Evolutionary conservation across 805 yeast genomes (phyloP).

Genomic region (Vanderwaltozyma yarrowii): DNA sequence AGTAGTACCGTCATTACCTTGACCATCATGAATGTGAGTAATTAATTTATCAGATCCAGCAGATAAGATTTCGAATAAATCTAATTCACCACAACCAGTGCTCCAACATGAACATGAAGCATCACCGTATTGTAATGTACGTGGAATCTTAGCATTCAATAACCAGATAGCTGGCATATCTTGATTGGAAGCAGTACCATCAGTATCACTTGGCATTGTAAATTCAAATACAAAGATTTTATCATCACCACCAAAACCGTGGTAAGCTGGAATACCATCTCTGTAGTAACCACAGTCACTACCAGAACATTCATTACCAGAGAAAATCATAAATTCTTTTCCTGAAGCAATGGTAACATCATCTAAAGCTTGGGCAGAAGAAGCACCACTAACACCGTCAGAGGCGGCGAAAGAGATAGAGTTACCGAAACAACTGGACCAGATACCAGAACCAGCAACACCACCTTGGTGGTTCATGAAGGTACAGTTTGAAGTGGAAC

Average conservation of each 20-base stretch:
- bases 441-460: constrained; percentile 72
- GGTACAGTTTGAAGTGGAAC: constrained; percentile 57
- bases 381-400: constrained; percentile 67
- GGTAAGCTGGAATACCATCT: constrained; percentile 80
- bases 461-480: constrained; percentile 90
- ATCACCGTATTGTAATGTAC: constrained; percentile 89
- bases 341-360: constrained; percentile 64
- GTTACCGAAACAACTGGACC: constrained; percentile 83
- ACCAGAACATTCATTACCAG: constrained; percentile 51
- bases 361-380: constrained; percentile 54
- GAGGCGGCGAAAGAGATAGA: constrained; percentile 76
- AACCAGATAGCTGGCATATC: constrained; percentile 99
- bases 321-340: constrained; percentile 73
- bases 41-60: constrained; percentile 68
- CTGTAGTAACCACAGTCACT: constrained; percentile 80
- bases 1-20: constrained; percentile 9
- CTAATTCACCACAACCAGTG: constrained; percentile 97
- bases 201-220: constrained; percentile 71
- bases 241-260: constrained; percentile 77
- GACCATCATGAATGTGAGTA: constrained; percentile 71
- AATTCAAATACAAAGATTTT: constrained; percentile 92
- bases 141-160: constrained; percentile 90
- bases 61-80: constrained; percentile 79
- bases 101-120: constrained; percentile 89
- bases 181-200: constrained; percentile 43